These are phyloP conservation scores for Phaeosphaeria sp. DNA, from an alignment of 2,329 filamentous ascomycete genomes.

Conservation along the genomic window DNA sequence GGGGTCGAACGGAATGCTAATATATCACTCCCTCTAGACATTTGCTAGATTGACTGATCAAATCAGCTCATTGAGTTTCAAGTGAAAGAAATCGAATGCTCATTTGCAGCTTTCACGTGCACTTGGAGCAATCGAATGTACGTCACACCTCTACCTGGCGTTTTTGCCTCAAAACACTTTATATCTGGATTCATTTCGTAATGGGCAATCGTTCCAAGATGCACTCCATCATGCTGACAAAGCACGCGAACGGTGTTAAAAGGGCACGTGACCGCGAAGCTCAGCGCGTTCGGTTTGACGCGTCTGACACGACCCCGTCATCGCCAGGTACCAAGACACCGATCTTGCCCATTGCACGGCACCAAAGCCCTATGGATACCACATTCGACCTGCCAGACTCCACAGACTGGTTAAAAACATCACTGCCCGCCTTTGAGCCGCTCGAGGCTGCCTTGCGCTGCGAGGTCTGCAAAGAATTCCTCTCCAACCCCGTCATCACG, in stretches of 20 bases:
- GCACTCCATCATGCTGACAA: slow-evolving; percentile 13
- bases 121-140: too few relatives aligned
- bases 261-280: slow-evolving; percentile 24
- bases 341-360: slow-evolving; percentile 2
- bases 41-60: too few relatives aligned
- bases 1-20: too few relatives aligned
- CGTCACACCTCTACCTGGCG: too few relatives aligned
- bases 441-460: slow-evolving; percentile 89
- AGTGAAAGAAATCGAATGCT: too few relatives aligned
- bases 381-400: slow-evolving; percentile 68
- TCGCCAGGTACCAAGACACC: slow-evolving; percentile 8
- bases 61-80: too few relatives aligned
- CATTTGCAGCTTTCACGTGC: too few relatives aligned
- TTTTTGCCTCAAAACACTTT: too few relatives aligned
- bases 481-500: slow-evolving; percentile 91
- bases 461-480: slow-evolving; percentile 98
- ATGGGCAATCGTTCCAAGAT: too few relatives aligned
- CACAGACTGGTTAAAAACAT: slow-evolving; percentile 83
- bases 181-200: too few relatives aligned
- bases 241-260: slow-evolving; percentile 1
- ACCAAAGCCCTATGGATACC: slow-evolving; percentile 33
- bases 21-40: too few relatives aligned
- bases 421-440: slow-evolving; percentile 68
- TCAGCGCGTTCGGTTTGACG: slow-evolving; percentile 20
- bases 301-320: slow-evolving; percentile 13